Evolutionary conservation across 225 moss, liverwort and hornwort genomes (phyloP), one percentile per base, ranked within the genome.

Genomic region (Sphagnum tenellum): DNA sequence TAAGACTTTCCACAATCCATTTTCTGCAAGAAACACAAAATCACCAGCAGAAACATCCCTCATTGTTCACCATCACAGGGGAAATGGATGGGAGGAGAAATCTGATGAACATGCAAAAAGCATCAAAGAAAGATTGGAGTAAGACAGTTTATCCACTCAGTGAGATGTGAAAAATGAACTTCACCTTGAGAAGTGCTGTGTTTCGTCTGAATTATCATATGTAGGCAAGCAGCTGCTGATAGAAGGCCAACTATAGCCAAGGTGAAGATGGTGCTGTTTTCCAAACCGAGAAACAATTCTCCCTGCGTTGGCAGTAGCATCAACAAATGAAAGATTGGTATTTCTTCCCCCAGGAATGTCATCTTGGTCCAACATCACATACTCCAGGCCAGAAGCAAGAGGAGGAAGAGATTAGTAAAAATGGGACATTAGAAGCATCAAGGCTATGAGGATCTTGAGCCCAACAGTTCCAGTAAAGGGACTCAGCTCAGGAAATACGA

Each of bases 191-290:
- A 71, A 47, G 76, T 54, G 56, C 73, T 73, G 64, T 69, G 69
- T 47, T 69, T 66, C 11, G 62, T 76, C 44, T 51, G 71, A 62
- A 73, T 73, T 46, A 85, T 29, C 56, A 55, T 57, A 54, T 50
- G 69, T 50, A 85, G 69, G 9, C 77, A 78, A 56, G 75, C 84
- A 65, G 84, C 81, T 67, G 78, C 84, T 60, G 84, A 81, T 3
- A 85, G 53, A 5, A 85, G 78, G 9, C 84, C 81, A 29, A 72
- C 61, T 56, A 81, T 74, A 63, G 81, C 81, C 55, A 59, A 69
- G 55, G 78, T 77, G 60, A 85, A 78, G 45, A 85, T 76, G 67
- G 81, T 76, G 78, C 84, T 85, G 71, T 85, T 85, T 45, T 81
- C 50, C 67, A 85, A 44, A 46, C 67, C 75, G 65, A 75, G 78